Evolutionary conservation across 2,329 filamentous ascomycete species (phyloP).

Genomic region (Pseudogymnoascus pannorum): DNA sequence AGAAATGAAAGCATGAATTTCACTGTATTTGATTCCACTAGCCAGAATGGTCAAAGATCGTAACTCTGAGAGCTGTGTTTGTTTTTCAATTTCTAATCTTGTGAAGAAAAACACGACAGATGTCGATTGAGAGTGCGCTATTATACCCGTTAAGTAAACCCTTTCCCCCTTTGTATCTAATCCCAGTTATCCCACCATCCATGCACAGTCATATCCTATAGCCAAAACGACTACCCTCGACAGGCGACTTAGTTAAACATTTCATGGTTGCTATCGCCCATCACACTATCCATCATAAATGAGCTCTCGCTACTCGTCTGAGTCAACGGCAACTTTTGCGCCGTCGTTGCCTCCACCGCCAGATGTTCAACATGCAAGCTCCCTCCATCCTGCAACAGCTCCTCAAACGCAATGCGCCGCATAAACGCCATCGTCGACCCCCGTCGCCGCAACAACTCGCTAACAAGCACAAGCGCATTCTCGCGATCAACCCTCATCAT

Average conservation of each 20-base stretch:
- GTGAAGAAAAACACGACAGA: neutral
- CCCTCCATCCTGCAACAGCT: slow-evolving; percentile 44
- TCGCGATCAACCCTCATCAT: slow-evolving; percentile 50
- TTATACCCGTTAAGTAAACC: neutral
- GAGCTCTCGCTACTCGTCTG: neutral
- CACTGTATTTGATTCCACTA: neutral
- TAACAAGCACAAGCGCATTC: slow-evolving; percentile 53
- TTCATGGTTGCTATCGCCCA: neutral
- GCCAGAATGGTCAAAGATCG: neutral
- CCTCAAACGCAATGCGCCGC: slow-evolving; percentile 37
- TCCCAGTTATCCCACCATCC: neutral
- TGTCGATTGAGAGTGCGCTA: neutral
- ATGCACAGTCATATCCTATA: neutral
- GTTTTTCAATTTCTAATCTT: neutral
- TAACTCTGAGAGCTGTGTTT: neutral
- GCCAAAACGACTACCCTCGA: neutral
- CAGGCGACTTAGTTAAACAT: neutral
- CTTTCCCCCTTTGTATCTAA: neutral
- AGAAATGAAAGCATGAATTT: neutral
- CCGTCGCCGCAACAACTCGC: slow-evolving; percentile 44
- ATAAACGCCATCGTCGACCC: slow-evolving; percentile 35
- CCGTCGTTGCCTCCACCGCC: slow-evolving; percentile 11
- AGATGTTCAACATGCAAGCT: slow-evolving; percentile 22
- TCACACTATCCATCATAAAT: slow-evolving; percentile 7
- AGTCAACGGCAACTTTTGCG: neutral